These are phyloP conservation scores for Avena eriantha DNA, from an alignment of 176 grass and related monocot species.

Conservation along the genomic window DNA sequence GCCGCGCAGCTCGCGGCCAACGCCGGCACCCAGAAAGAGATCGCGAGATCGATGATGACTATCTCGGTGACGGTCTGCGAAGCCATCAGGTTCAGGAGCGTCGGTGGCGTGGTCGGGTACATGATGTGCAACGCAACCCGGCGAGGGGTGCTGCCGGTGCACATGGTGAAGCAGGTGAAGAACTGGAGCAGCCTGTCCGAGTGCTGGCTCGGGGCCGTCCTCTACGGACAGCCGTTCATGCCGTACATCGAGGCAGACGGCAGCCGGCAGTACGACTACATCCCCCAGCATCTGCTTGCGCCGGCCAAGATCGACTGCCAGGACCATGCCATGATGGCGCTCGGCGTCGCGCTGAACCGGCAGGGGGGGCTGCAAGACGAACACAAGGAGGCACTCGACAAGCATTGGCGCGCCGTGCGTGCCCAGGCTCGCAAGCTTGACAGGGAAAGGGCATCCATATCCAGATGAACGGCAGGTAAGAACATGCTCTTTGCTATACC, in stretches of 20 bases:
- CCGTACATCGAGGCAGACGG: background rate
- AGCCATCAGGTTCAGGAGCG: conserved; percentile 48
- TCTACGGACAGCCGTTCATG: background rate
- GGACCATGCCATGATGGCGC: conserved; percentile 44
- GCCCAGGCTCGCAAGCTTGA: conserved; percentile 32
- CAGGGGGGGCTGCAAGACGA: conserved; percentile 1
- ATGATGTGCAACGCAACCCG: background rate
- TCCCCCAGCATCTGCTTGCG: conserved; percentile 35
- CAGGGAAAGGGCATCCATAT: conserved; percentile 26
- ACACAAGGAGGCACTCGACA: background rate
- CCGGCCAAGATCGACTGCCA: conserved; percentile 44
- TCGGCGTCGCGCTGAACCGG: conserved; percentile 18
- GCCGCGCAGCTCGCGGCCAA: background rate
- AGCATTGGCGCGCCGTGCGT: conserved; percentile 21
- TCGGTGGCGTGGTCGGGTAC: background rate
- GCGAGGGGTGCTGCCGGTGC: conserved; percentile 1
- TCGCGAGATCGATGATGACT: conserved; percentile 23
- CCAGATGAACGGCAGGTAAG: background rate
- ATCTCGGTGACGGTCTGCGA: conserved; percentile 36
- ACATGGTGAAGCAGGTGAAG: conserved; percentile 38
- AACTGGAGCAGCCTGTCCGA: conserved; percentile 24
- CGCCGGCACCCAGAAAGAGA: background rate
- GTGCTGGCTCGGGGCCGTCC: conserved; percentile 32
- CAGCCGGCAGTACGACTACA: background rate
- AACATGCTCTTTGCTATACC: conserved; percentile 9